Conservation (phyloP, 2,329 filamentous ascomycete species). For the Xylaria sp. region DNA sequence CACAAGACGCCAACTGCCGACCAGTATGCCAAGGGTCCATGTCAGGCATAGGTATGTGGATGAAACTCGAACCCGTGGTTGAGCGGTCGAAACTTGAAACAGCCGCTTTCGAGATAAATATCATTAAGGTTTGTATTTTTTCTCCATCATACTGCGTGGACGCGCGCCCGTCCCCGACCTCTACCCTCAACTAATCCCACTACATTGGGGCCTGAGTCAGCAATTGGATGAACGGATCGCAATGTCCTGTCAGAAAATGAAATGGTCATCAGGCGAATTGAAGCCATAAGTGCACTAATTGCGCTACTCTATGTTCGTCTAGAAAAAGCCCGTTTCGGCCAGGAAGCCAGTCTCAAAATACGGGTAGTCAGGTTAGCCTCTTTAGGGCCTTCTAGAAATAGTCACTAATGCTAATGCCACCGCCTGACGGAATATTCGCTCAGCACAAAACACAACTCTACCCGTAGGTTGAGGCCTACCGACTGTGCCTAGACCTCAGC, state of each 20-base stretch:
- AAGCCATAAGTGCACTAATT: conserved; percentile 25
- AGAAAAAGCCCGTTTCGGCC: conserved; percentile 13
- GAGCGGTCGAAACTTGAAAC: conserved; percentile 42
- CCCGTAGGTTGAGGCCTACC: too few relatives aligned
- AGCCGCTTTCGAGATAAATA: conserved; percentile 17
- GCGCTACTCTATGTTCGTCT: conserved; percentile 24
- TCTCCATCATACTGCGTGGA: background rate
- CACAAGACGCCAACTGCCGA: conserved; percentile 18
- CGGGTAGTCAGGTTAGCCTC: conserved; percentile 10
- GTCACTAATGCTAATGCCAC: conserved; percentile 8
- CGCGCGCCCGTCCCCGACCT: background rate
- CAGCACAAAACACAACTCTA: background rate
- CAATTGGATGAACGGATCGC: conserved; percentile 23
- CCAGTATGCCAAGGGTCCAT: conserved; percentile 35
- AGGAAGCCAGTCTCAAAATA: conserved; percentile 1
- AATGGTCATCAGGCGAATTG: conserved; percentile 13
- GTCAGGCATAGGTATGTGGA: conserved; percentile 36
- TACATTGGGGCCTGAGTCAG: conserved; percentile 32
- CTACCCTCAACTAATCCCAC: background rate
- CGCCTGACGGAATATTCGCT: conserved; percentile 1
- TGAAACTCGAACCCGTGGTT: conserved; percentile 42
- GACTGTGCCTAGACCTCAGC: background rate
- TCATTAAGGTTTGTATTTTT: background rate
- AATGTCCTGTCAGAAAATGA: conserved; percentile 24
- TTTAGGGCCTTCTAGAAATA: background rate